Evolutionary conservation across 2,329 filamentous ascomycete species (phyloP), one percentile per base, ranked within the genome.

Genomic region (Tolypocladium paradoxum): DNA sequence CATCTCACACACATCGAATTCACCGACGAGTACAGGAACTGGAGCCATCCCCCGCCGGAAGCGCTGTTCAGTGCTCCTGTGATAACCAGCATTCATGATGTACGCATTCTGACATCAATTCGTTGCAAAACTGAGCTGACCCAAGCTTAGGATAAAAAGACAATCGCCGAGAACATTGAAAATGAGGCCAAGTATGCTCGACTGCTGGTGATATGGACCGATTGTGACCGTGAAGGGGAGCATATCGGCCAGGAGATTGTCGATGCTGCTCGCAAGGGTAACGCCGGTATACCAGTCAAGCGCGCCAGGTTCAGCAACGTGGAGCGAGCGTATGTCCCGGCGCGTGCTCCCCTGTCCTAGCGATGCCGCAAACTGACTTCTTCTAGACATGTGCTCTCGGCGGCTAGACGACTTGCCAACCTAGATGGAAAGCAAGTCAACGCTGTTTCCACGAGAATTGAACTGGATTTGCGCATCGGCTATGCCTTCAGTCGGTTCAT

Each of bases 151-250:
- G 85, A 91, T 63, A 95, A 91, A 65, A 84, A 84, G 62, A 73
- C 78, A 1, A 86, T 99, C 57, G 90, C 91, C 11, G 78, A 84
- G 34, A 99, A 99, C 64, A 93, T 99, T 62, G 81, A 85, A 60
- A 73, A 79, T 1, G 85, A 95, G 68, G 92, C 93, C 20, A 79
- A 79, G 55, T 79, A 80, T 65, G 78, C 84, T n/a, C 80, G 77
- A 53, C 82, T 85, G 14, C 76, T 99, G 34, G 92, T 95, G 68
- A 96, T 99, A 61, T 99, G 93, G 93, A 99, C 93, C 0, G 93
- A 99, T 77, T 97, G 93, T 70, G 93, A 99, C 75, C 84, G 91
- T 53, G 93, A 99, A 76, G 93, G 93, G 36, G 93, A 99, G 68
- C 88, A 97, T 65, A 99, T 99, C 60, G 93, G 93, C 7, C 79